These are phyloP conservation scores for Yarrowia phangngaensis DNA, from an alignment of 805 yeast species.

Conservation along the genomic window DNA sequence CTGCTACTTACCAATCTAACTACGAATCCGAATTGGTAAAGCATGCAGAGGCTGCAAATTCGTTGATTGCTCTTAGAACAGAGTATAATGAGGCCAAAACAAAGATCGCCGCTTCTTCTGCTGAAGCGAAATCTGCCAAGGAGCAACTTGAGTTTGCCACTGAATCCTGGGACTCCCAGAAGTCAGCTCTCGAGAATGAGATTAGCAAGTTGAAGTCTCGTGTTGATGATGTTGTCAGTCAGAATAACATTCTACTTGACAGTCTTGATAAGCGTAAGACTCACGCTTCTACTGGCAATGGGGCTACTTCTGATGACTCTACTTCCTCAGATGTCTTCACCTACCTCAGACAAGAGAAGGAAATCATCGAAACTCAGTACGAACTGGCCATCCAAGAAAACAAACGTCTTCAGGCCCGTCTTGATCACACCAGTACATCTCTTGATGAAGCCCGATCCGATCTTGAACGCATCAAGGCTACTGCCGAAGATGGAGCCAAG, in stretches of 20 bases:
- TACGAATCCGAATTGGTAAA: conserved; percentile 54
- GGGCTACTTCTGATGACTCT: conserved; percentile 15
- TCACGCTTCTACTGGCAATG: conserved; percentile 28
- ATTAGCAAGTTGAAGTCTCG: conserved; percentile 46
- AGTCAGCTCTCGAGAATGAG: conserved; percentile 46
- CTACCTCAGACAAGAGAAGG: conserved; percentile 71
- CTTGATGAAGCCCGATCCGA: conserved; percentile 52
- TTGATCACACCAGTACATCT: conserved; percentile 49
- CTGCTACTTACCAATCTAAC: conserved; percentile 50
- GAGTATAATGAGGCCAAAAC: conserved; percentile 39
- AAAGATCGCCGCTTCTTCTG: conserved; percentile 33
- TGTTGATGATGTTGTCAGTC: conserved; percentile 57
- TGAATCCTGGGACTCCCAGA: conserved; percentile 46
- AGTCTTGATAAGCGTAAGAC: conserved; percentile 52
- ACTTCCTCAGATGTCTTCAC: conserved; percentile 47
- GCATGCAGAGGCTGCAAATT: conserved; percentile 50
- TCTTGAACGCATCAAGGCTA: conserved; percentile 40
- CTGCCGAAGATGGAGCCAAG: conserved; percentile 29
- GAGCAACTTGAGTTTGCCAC: conserved; percentile 39
- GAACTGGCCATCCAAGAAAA: conserved; percentile 53
- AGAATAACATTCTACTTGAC: conserved; percentile 62
- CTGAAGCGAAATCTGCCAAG: conserved; percentile 15
- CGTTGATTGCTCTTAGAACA: conserved; percentile 43
- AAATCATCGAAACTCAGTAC: conserved; percentile 58
- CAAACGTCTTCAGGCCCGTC: conserved; percentile 49